Conservation (phyloP, 2,329 filamentous ascomycete species). For the Arthrobotrys megalospora region DNA sequence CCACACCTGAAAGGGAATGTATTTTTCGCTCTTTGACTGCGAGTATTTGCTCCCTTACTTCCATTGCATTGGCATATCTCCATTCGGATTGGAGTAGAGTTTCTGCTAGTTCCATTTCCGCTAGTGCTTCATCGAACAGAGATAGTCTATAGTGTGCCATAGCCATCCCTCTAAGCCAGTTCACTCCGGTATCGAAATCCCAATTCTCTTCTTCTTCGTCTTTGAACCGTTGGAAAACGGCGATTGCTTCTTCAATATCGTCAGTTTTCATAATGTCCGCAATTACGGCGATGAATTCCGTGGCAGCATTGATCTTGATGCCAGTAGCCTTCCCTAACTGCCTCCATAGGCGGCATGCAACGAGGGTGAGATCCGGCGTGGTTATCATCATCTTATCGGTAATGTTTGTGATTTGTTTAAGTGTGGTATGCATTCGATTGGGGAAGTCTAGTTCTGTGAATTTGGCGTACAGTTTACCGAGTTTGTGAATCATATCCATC, state of each 20-base stretch:
- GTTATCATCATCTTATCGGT: constrained; percentile 47
- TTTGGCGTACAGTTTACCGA: constrained; percentile 48
- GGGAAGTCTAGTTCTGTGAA: constrained; percentile 56
- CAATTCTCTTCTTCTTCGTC: constrained; percentile 37
- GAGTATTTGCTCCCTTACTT: constrained; percentile 47
- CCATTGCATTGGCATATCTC: background rate
- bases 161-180: constrained; percentile 42
- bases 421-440: constrained; percentile 43
- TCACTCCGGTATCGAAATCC: constrained; percentile 36
- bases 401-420: constrained; percentile 53
- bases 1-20: constrained; percentile 26
- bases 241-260: constrained; percentile 42
- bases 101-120: constrained; percentile 35
- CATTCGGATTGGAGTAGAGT: constrained; percentile 32
- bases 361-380: constrained; percentile 24
- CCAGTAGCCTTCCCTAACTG: constrained; percentile 47
- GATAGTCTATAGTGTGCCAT: constrained; percentile 36
- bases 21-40: constrained; percentile 41
- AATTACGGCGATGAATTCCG: constrained; percentile 51
- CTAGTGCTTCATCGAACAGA: constrained; percentile 46
- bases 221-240: constrained; percentile 48
- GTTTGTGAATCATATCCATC: constrained; percentile 20
- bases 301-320: constrained; percentile 36
- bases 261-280: constrained; percentile 47
- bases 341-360: constrained; percentile 44